These are phyloP conservation scores for Neonectria magnoliae DNA, from an alignment of 2,329 filamentous ascomycete genomes.

Conservation along the genomic window DNA sequence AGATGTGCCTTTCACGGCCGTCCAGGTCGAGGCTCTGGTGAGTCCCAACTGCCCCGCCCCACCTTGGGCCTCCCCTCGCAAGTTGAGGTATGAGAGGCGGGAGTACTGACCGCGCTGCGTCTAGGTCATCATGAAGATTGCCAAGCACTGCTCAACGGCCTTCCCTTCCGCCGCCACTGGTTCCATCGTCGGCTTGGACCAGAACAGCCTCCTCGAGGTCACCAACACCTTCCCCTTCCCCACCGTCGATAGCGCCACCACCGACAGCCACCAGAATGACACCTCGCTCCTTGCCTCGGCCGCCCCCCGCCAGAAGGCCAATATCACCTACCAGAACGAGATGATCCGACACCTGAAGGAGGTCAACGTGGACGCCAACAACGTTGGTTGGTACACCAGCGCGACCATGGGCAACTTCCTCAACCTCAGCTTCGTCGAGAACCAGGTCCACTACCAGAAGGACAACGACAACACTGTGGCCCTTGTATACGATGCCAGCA, in stretches of 20 bases:
- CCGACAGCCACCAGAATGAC: slow-evolving; percentile 79
- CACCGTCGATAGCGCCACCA: slow-evolving; percentile 74
- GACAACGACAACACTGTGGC: slow-evolving; percentile 90
- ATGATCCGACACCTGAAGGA: slow-evolving; percentile 98
- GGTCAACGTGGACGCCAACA: slow-evolving; percentile 98
- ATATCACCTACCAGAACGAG: slow-evolving; percentile 88
- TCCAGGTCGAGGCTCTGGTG: slow-evolving; percentile 96
- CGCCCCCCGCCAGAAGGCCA: slow-evolving; percentile 91
- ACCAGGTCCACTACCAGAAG: slow-evolving; percentile 97
- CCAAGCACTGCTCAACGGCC: slow-evolving; percentile 88
- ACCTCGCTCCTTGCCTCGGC: slow-evolving; percentile 82
- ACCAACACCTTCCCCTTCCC: slow-evolving; percentile 98
- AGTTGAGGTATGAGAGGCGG: slow-evolving; percentile 36
- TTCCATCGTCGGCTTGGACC: slow-evolving; percentile 93
- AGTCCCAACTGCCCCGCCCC: slow-evolving; percentile 55
- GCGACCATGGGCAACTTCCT: slow-evolving; percentile 99
- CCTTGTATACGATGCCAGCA: slow-evolving; percentile 93
- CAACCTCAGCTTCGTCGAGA: slow-evolving; percentile 95
- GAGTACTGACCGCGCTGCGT: slow-evolving; percentile 33
- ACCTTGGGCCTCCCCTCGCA: slow-evolving; percentile 44
- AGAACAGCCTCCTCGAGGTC: slow-evolving; percentile 81
- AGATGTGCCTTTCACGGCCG: slow-evolving; percentile 81
- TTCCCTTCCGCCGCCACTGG: slow-evolving; percentile 93
- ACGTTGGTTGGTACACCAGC: slow-evolving; percentile 98
- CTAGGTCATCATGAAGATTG: slow-evolving; percentile 96